Evolutionary conservation across 2,329 filamentous ascomycete species (phyloP), one percentile per base, ranked within the genome.

Genomic region (Verticillium klebahnii): DNA sequence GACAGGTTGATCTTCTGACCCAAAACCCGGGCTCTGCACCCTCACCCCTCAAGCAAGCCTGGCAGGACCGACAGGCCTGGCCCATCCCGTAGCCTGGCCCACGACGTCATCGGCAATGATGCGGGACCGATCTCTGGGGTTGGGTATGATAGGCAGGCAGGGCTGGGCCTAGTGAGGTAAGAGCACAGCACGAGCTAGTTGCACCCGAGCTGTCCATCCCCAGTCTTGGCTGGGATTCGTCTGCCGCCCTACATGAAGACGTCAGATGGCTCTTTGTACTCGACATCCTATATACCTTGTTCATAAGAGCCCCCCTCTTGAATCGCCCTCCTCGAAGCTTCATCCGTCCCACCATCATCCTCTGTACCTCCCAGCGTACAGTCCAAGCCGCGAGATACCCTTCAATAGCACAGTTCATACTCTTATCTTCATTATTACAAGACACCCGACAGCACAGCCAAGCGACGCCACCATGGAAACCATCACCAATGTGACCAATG

Each of bases 381-480:
- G 15, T 40, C 37, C 37, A 40, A 40, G 15, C 14, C 34, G 29
- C 36, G 15, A 37, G 17, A 40, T n/a, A n/a, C 37, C 37, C 37
- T 15, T 40, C 37, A 17, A 7, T 17, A 17, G 2, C 34, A 36
- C 34, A 14, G 34, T 6, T 36, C 34, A 36, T 36, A 36, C 9
- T 36, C 45, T 19, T 19, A 19, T 19, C 45, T 52, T n/a, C 45
- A 52, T 4, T 11, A 52, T 25, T 19, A 9, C 3, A 3, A 23
- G 45, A 52, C 45, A 12, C n/a, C 7, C n/a, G 11, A 12, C 11
- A 9, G 39, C 15, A 45, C n/a, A 52, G n/a, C 1, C n/a, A 5
- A 61, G 15, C 40, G 23, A 37, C 31, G 19, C 19, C 66, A 78
- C 31, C 56, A 90, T 91, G 87, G 88, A 91, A 63, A 83, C 86